Evolutionary conservation across 2,329 filamentous ascomycete species (phyloP).

Genomic region (Aspergillus quadrilineatus): DNA sequence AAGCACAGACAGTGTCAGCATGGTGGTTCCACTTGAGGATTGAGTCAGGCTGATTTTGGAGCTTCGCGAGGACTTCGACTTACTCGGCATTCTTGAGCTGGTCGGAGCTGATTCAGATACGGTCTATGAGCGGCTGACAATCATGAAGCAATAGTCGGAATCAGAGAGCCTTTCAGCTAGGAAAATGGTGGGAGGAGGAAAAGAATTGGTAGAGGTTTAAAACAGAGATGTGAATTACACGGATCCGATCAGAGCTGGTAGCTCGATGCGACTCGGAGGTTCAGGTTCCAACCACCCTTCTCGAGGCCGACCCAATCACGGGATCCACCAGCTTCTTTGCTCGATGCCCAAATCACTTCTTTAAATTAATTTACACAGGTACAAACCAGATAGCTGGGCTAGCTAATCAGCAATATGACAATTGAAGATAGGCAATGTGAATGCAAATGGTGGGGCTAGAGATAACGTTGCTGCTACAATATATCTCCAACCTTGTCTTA

Average conservation of each 20-base stretch:
- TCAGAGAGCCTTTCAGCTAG: neutral
- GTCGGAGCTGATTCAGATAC: conserved; percentile 19
- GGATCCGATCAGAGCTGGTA: neutral
- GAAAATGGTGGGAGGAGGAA: neutral
- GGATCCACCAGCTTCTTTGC: conserved; percentile 7
- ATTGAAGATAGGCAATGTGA: neutral
- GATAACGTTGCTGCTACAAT: conserved; percentile 3
- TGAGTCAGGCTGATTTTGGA: neutral
- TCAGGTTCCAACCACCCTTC: neutral
- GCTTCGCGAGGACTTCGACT: conserved; percentile 16
- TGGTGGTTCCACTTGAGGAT: neutral
- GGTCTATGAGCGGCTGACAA: conserved; percentile 25
- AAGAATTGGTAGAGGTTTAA: neutral
- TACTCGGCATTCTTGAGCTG: conserved; percentile 40
- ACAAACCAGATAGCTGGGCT: neutral
- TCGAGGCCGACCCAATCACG: conserved; percentile 9
- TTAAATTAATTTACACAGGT: neutral
- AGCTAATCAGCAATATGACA: neutral
- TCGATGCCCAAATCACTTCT: neutral
- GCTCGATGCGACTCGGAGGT: conserved; percentile 7
- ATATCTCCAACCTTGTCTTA: neutral
- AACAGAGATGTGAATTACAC: neutral
- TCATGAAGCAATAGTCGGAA: conserved; percentile 26
- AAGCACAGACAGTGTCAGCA: conserved; percentile 6
- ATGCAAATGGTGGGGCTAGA: neutral